Base-by-base conservation (phyloP, 495 filamentous ascomycete species). In the Penicillium robsamsonii region DNA sequence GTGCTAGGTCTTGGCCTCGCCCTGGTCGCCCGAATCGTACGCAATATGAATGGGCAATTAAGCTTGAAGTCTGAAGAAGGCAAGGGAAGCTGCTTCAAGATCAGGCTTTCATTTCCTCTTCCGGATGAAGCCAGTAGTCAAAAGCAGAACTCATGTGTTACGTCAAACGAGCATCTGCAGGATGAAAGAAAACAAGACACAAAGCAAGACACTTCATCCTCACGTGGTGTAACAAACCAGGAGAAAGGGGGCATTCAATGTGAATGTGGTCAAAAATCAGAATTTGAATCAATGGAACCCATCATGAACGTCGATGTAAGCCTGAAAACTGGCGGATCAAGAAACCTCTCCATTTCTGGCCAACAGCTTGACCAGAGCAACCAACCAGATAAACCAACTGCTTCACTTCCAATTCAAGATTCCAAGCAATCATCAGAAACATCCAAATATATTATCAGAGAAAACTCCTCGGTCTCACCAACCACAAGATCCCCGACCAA, bases 21-120 rank as follows among this genome's bases (percentile, higher is more conserved):
- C 1, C 74, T 94, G 10, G 91, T 96, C 8, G 88, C 92, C 38
- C 79, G 91, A 37, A 89, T 88, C 38, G 76, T 96, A 15, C 80
- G 84, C 30, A 96, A 91, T 60, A 91, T 95, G 87, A 84, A 94
- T 57, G 92, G 92, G 0, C 92, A 95, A 56, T 69, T 96, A 18
- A 82, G 89, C 30, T 71, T 96, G 12, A 94, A 91, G 60, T 95
- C 92, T 0, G 89, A 93, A 64, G 80, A 87, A 70, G 88, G 89
- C 1, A 88, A 86, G 59, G 92, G 92, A 0, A 92, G 91, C 20
- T 79, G 87, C 46, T 94, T 96, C 60, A 80, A 74, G 51, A 69
- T 73, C n/a, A 50, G 64, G 42, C 53, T 73, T 12, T 62, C 57
- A 7, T 74, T 74, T 43, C 63, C 68, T 4, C 40, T 70, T 50